phyloP scores from a whole-genome alignment of 2,329 filamentous ascomycete genomes.

The Curvularia sp. region DNA sequence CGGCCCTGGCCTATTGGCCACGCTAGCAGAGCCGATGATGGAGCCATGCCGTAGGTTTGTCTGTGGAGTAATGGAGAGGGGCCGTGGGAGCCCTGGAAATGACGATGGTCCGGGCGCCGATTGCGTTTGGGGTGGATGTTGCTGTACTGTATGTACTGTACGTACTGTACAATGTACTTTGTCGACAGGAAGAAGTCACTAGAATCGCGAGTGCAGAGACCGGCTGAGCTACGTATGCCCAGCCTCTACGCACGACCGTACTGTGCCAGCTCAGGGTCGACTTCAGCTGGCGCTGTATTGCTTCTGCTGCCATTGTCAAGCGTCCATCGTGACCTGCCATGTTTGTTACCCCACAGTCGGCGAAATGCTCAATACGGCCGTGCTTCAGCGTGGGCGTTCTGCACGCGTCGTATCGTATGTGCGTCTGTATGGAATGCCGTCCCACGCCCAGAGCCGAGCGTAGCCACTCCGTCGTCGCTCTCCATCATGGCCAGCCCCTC shows the following conservation, averaged over 20 bases:
- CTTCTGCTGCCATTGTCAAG: constrained; percentile 4
- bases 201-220: neutral
- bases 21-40: constrained; percentile 13
- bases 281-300: neutral
- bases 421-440: constrained; percentile 12
- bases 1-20: constrained; percentile 10
- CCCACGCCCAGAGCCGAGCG: constrained; percentile 25
- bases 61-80: constrained; percentile 1
- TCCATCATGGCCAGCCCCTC: constrained; percentile 14
- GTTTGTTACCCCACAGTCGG: constrained; percentile 22
- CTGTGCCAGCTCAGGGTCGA: neutral
- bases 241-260: neutral
- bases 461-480: constrained; percentile 25
- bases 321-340: constrained; percentile 16
- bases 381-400: neutral
- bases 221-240: constrained; percentile 1
- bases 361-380: constrained; percentile 5
- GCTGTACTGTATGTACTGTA: neutral
- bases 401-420: constrained; percentile 10
- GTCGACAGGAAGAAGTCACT: neutral
- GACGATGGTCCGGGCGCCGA: neutral
- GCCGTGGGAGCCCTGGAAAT: neutral
- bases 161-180: neutral
- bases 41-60: constrained; percentile 11
- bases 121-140: neutral